Base-by-base conservation (phyloP, 2,329 filamentous ascomycete species). In the Thyridium curvatum region DNA sequence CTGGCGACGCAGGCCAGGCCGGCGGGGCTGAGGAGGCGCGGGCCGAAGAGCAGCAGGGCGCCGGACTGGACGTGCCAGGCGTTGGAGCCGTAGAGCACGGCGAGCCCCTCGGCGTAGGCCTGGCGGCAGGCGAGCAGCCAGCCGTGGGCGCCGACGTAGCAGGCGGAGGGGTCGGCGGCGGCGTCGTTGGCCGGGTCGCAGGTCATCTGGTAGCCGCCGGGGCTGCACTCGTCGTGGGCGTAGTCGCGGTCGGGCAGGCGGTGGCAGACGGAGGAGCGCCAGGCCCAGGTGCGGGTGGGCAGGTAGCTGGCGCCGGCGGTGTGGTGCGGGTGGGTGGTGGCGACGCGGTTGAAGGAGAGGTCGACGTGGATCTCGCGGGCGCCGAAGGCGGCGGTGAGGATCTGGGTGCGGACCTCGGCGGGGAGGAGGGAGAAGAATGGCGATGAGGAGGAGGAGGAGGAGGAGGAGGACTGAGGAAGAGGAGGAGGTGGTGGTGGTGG, bases 91-190 rank as follows among this genome's bases (percentile, higher is more conserved):
- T 56, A 59, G 8, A 59, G 40, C 14, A 55, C 45, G 14, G 49
- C 42, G 12, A 52, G 47, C 26, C 51, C 54, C 29, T 58, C 55
- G 35, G 45, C 16, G 41, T 55, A 59, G 18, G 56, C 54, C 28
- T 51, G 47, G 32, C 48, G 51, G 31, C 56, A 56, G 6, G 46
- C 38, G 16, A 56, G 34, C 14, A 59, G 37, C 55, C 54, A 58
- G 13, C 53, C 55, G 46, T 56, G 51, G 17, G 49, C 46, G 4
- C 55, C 56, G n/a, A 58, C 41, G 29, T 46, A 41, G 37, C 45
- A 50, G 21, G 21, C 21, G 21, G 6, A 10, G 6, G 21, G 21
- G 21, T 26, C 21, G n/a, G n/a, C n/a, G n/a, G 12, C 44, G 8
- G 31, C 18, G 12, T 43, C 6, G 12, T 32, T 8, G 45, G 41